Base-by-base conservation (phyloP, 2,329 filamentous ascomycete species). In the Fusarium sublunatum region DNA sequence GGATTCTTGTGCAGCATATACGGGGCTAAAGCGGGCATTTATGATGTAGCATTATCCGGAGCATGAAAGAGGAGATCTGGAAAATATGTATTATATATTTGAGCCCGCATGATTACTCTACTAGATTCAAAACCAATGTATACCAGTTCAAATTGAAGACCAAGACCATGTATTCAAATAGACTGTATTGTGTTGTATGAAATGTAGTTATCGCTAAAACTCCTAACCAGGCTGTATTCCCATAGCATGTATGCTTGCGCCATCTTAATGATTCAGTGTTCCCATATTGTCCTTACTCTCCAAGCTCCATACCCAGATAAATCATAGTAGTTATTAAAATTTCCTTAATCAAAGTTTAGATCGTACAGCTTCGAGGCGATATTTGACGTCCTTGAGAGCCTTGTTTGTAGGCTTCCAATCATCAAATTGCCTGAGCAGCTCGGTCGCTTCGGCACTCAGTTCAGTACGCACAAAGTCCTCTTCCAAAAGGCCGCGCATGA, bases 381-480 rank as follows among this genome's bases (percentile, higher is more conserved):
- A 98, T 76, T 96, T 96, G 42, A 99, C 93, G 76, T 99, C 95
- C 78, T 95, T 97, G 55, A 99, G 78, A 39, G 91, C 91, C 79
- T 98, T 99, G 7, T 89, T 96, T 0, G 82, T 84, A 1, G 95
- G 95, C 72, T 91, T 93, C 95, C 95, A 99, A 49, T 91, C 88
- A 74, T 98, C 93, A 76, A 98, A 99, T 75, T 96, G 88, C 58
- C 82, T 82, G n/a, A 99, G 80, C 46, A 99, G 77, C 71, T 92
- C 86, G 58, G 86, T 85, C 7, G 92, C 92, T 77, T 99, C 95
- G 2, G 83, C 78, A 29, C 86, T 86, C 15, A 96, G 78, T 72
- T 96, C 91, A 22, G 87, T 91, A 75, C 91, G 93, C 24, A 98
- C 94, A 70, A 92, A 88, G 15, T 95, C 90, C 75, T 99, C 95